Evolutionary conservation across 73 alveolate species (phyloP).

Genomic region (Paramecium biaurelia): DNA sequence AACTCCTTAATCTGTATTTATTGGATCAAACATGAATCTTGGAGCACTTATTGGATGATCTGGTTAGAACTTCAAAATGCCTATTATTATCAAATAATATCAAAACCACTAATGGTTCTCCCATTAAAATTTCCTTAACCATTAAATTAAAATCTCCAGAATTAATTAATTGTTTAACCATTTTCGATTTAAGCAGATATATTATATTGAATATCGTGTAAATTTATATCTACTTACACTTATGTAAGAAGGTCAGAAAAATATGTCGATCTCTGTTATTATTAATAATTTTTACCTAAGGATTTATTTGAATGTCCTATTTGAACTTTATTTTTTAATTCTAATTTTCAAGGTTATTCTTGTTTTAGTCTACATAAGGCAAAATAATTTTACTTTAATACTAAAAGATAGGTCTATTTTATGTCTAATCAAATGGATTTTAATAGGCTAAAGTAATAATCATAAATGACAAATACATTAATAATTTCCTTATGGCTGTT

Average conservation of each 20-base stretch:
- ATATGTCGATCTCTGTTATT: not conserved
- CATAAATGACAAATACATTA: no score
- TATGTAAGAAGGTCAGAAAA: not conserved
- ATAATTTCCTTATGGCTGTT: no score
- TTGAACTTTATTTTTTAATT: no score
- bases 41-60: not conserved
- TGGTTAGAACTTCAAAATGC: not conserved
- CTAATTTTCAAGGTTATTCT: no score
- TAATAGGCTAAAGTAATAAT: no score
- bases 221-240: not conserved
- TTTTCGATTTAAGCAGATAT: not conserved
- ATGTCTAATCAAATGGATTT: no score
- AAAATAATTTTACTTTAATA: no score
- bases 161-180: not conserved
- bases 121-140: not conserved
- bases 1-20: not conserved
- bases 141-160: not conserved
- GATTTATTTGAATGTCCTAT: not conserved
- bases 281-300: not conserved
- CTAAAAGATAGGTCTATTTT: no score
- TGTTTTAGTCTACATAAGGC: no score
- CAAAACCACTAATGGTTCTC: not conserved
- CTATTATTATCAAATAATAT: not conserved
- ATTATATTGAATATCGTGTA: not conserved
- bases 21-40: not conserved